Base-by-base conservation (phyloP, 495 filamentous ascomycete genomes). In the Emericellopsis terricola region DNA sequence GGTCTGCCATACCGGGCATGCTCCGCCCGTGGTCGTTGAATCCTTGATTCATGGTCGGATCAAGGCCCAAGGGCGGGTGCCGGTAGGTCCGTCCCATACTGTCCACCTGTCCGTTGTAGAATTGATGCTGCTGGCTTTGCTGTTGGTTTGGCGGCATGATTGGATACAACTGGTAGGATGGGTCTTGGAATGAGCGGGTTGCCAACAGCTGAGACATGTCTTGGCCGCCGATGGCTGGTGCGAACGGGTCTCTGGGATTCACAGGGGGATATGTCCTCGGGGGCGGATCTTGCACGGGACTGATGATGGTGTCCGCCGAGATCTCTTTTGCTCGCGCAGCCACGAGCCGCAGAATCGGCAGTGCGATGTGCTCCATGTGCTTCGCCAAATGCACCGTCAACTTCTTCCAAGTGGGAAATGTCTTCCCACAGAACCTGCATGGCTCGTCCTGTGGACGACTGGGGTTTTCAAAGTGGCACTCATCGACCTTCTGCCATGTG, bases 321-420 rank as follows among this genome's bases (percentile, higher is more conserved):
- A 76, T 62, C 18, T 66, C 59, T 38, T 60, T 66, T 16, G 65
- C 59, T 39, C 58, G 65, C 28, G 56, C 51, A 29, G 59, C 61
- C n/a, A 87, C 77, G 5, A 96, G 68, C 34, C 67, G 68, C 31
- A 93, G 55, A 31, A 94, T 70, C 0, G 87, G 87, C 47, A 96
- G 67, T 43, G 80, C 82, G 49, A 96, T 80, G 39, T 81, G 74
- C 49, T 94, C 86, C 84, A 96, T 91, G 57, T 96, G 87, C 44
- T 85, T 85, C n/a, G 84, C 87, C 41, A 94, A 60, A 59, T 94
- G 87, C 19, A 85, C 83, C 2, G 81, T 91, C 35, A 94, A 61
- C 61, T 93, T 91, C 64, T 91, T 93, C 86, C 85, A 94, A 31
- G 69, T 82, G 38, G 64, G 71, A 57, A 79, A 86, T 20, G 69